Evolutionary conservation across 2,329 filamentous ascomycete genomes (phyloP).

Genomic region (Fusarium albosuccineum): DNA sequence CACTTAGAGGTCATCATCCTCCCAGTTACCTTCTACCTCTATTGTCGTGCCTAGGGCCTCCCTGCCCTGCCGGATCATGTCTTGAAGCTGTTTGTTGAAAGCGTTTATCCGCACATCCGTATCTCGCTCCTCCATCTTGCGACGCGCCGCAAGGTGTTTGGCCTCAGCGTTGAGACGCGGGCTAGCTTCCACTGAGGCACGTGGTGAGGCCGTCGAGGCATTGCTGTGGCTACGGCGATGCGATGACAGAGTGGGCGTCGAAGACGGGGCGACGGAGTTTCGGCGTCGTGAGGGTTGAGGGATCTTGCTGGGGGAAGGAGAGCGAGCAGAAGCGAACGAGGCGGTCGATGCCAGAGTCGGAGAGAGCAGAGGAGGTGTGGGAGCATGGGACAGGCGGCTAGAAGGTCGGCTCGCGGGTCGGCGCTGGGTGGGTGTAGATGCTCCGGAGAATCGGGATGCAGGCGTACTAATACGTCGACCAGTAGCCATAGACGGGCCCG

Average conservation of each 20-base stretch:
- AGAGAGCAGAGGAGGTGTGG: constrained; percentile 26
- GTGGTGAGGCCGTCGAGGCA: constrained; percentile 57
- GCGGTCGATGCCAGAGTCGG: constrained; percentile 48
- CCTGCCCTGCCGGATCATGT: constrained; percentile 90
- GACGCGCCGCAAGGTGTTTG: constrained; percentile 78
- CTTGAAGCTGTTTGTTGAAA: constrained; percentile 82
- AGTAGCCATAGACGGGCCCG: constrained; percentile 49
- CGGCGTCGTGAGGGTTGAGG: constrained; percentile 46
- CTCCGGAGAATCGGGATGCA: constrained; percentile 48
- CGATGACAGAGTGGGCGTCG: constrained; percentile 18
- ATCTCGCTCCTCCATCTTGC: constrained; percentile 79
- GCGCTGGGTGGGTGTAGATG: constrained; percentile 44
- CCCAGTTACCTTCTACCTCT: constrained; percentile 66
- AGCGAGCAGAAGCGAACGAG: constrained; percentile 50
- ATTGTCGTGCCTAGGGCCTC: constrained; percentile 84
- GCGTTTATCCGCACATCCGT: constrained; percentile 83
- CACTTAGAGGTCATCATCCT: constrained; percentile 54
- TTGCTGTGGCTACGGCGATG: constrained; percentile 62
- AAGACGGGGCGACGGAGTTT: constrained; percentile 37
- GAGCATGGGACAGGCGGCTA: constrained; percentile 58
- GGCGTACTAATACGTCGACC: constrained; percentile 61
- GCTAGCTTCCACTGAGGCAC: constrained; percentile 51
- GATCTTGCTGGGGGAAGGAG: constrained; percentile 59
- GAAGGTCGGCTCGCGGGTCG: constrained; percentile 49
- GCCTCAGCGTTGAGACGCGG: constrained; percentile 74